Percentiles rank a stretch among this genome's conserved stretches.
Conservation (phyloP, 805 yeast genomes). For the Candida insectorum region DNA sequence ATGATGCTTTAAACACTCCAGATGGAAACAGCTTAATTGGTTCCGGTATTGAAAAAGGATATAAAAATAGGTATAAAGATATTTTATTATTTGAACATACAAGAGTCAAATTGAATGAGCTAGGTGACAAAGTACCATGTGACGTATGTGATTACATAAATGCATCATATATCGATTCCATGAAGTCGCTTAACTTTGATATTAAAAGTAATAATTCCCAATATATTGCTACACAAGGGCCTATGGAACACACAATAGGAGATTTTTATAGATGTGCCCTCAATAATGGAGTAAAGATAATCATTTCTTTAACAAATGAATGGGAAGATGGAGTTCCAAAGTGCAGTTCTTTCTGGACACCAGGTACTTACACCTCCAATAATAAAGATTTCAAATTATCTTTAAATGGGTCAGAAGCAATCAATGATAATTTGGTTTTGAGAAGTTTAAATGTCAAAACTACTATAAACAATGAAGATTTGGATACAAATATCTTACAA, state of each 20-base stretch:
- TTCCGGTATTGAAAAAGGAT: constrained; percentile 77
- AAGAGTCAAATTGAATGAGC: constrained; percentile 55
- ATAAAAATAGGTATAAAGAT: constrained; percentile 83
- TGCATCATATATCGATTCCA: constrained; percentile 63
- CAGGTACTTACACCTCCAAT: constrained; percentile 47
- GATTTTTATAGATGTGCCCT: constrained; percentile 84
- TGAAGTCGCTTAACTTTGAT: constrained; percentile 1
- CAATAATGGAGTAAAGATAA: constrained; percentile 59
- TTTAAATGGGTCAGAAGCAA: constrained; percentile 18
- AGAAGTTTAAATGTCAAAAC: constrained; percentile 30
- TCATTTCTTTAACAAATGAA: constrained; percentile 74
- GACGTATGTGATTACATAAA: constrained; percentile 64
- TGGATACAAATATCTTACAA: constrained; percentile 50
- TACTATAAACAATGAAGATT: constrained; percentile 6
- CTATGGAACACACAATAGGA: constrained; percentile 64
- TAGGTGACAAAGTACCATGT: background rate
- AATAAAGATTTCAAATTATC: constrained; percentile 20
- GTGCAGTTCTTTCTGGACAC: constrained; percentile 75
- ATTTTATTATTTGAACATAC: constrained; percentile 85
- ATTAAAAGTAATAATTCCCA: background rate
- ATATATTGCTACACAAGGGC: constrained; percentile 87
- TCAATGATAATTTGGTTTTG: constrained; percentile 19
- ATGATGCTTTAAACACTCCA: constrained; percentile 24
- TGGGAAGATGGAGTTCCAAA: constrained; percentile 75
- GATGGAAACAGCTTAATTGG: constrained; percentile 40